A percentile compares a stretch with the other conserved stretches of the same genome.
Evolutionary conservation across 371 early-diverging fungal genomes (phyloP).

Genomic region (Circinella minor): DNA sequence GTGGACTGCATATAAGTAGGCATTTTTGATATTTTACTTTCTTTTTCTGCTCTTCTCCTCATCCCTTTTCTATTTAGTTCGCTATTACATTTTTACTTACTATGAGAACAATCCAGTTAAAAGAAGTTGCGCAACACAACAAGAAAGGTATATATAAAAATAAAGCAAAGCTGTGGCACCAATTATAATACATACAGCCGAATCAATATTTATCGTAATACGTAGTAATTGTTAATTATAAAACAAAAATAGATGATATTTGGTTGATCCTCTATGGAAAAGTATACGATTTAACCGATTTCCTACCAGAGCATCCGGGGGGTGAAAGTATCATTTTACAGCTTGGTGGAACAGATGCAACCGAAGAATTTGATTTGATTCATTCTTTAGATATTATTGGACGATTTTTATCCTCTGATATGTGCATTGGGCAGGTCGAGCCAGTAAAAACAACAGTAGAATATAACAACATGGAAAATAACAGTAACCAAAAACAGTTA

Average conservation of each 20-base stretch:
- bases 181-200: neutral
- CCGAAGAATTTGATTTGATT: constrained; percentile 79
- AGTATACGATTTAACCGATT: constrained; percentile 86
- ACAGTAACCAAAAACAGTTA: neutral
- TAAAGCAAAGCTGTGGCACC: neutral
- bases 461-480: no score
- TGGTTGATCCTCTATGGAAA: constrained; percentile 87
- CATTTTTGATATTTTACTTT: no score
- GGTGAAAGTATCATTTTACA: constrained; percentile 70
- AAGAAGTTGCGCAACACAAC: constrained; percentile 77
- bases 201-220: neutral
- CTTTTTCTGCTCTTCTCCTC: no score
- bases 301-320: constrained; percentile 72
- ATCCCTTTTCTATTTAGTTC: no score
- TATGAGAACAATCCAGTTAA: constrained; percentile 24
- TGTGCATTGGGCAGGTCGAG: constrained; percentile 58
- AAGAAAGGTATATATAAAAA: constrained; percentile 34
- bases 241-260: constrained; percentile 57
- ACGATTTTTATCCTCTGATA: constrained; percentile 57
- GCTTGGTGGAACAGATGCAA: constrained; percentile 80
- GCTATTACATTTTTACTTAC: neutral
- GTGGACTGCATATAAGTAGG: no score
- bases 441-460: constrained; percentile 20
- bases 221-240: neutral
- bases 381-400: constrained; percentile 63